phyloP scores from a whole-genome alignment of 495 filamentous ascomycete species.

The Penicillium ochrochloron region DNA sequence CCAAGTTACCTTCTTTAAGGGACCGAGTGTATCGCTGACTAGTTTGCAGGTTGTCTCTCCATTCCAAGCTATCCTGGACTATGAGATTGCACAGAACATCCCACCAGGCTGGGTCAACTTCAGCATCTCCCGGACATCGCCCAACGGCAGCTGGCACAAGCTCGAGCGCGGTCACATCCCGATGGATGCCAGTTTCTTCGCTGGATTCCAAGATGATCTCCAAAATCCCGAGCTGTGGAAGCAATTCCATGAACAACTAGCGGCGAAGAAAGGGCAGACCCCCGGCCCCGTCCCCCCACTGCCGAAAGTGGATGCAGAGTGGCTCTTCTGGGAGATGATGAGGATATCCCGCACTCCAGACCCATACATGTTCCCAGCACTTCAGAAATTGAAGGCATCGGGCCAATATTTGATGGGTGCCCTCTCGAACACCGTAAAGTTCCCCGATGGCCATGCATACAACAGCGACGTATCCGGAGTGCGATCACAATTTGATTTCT shows the following conservation, averaged over 20 bases:
- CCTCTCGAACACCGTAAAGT: conserved; percentile 85
- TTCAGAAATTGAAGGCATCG: conserved; percentile 66
- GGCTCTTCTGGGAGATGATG: conserved; percentile 96
- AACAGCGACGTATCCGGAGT: conserved; percentile 52
- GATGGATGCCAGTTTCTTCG: conserved; percentile 75
- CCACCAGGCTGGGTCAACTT: conserved; percentile 89
- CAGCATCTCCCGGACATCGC: conserved; percentile 76
- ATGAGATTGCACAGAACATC: conserved; percentile 74
- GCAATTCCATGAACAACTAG: conserved; percentile 54
- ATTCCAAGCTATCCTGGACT: conserved; percentile 89
- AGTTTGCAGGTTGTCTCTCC: conserved; percentile 77
- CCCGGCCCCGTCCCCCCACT: conserved; percentile 58
- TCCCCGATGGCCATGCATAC: conserved; percentile 69
- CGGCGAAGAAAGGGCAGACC: conserved; percentile 34
- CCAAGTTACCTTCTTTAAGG: neutral
- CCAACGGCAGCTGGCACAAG: conserved; percentile 85
- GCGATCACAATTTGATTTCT: conserved; percentile 74
- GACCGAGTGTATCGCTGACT: neutral
- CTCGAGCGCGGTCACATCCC: conserved; percentile 77
- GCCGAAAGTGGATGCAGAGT: conserved; percentile 77
- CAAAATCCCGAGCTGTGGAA: conserved; percentile 67
- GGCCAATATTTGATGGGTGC: conserved; percentile 77
- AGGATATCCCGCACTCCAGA: conserved; percentile 68
- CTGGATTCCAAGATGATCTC: conserved; percentile 75
- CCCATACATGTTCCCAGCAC: conserved; percentile 83